Percentiles rank a stretch among this genome's conserved stretches.
These are phyloP conservation scores for Apiospora pterosperma DNA, from an alignment of 2,329 filamentous ascomycete genomes.

Conservation along the genomic window DNA sequence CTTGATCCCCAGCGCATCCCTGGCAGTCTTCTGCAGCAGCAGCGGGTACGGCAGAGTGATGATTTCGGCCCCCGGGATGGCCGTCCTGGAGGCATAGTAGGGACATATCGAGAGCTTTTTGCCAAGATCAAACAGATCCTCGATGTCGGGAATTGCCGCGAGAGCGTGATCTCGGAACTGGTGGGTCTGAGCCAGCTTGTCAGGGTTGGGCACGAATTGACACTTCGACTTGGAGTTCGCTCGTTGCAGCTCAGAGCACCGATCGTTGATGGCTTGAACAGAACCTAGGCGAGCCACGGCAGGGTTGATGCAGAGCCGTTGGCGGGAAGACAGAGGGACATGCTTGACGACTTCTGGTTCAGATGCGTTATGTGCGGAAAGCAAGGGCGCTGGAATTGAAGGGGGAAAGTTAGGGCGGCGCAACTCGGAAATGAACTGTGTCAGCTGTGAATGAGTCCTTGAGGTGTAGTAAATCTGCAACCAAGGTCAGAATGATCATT, in stretches of 20 bases:
- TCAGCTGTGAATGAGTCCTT: conserved; percentile 86
- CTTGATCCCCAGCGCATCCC: conserved; percentile 83
- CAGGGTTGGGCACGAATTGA: conserved; percentile 72
- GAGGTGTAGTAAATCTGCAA: conserved; percentile 81
- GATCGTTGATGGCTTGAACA: conserved; percentile 84
- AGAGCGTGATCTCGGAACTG: conserved; percentile 83
- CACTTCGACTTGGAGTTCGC: conserved; percentile 66
- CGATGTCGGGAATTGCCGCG: conserved; percentile 86
- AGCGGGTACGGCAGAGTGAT: conserved; percentile 91
- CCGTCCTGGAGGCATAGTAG: conserved; percentile 89
- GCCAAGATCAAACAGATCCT: conserved; percentile 79
- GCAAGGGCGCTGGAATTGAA: conserved; percentile 52
- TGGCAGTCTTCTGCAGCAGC: conserved; percentile 78
- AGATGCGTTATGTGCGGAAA: conserved; percentile 17
- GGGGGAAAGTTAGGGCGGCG: conserved; percentile 74
- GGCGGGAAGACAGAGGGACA: conserved; percentile 78
- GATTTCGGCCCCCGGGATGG: conserved; percentile 82
- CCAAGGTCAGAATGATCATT: conserved; percentile 1
- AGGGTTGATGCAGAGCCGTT: conserved; percentile 86
- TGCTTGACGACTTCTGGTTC: conserved; percentile 68
- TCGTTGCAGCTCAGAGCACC: conserved; percentile 87
- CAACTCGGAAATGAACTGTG: conserved; percentile 82
- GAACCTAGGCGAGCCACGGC: conserved; percentile 69
- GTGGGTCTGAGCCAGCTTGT: conserved; percentile 67
- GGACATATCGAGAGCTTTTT: conserved; percentile 80